Base-by-base conservation (phyloP, 2,329 filamentous ascomycete species). In the Fusarium anthophilum region DNA sequence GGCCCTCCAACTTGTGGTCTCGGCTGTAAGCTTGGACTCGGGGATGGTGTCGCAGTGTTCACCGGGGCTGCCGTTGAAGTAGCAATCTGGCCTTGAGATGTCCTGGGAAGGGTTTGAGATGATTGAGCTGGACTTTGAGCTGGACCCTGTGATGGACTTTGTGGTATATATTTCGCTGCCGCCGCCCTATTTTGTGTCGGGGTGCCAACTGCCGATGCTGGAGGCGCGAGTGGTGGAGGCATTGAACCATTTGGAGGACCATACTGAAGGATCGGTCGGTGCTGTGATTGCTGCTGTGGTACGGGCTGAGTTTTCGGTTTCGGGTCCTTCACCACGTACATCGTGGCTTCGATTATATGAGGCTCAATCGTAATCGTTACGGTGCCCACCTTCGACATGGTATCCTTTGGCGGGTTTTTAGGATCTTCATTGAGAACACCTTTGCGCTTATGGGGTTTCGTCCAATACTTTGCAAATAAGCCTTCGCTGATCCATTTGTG, bases 361-460 rank as follows among this genome's bases (percentile, higher is more conserved):
- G 94, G 94, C 81, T 95, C 94, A 68, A 95, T 90, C 28, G 90
- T 92, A 70, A 97, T 90, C 39, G 91, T 91, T 70, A 93, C 91
- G 75, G 89, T 89, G 75, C 94, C 94, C 28, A 94, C 88, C 81
- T 91, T 93, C 73, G 88, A 86, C 91, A 94, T 94, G 70, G 88
- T 91, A 51, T 94, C 89, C 81, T 93, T 91, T 70, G 91, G 83
- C 5, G 91, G 91, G 76, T 93, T 93, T 75, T 91, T 90, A 11
- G 88, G 85, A 58, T 91, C 89, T 76, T 92, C 91, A 62, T 88
- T 87, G 30, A 90, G 81, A 6, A 89, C 88, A 48, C 91, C 90
- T 80, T 92, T 93, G 71, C 89, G 89, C 82, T 92, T 93, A 64
- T 83, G 81, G 7, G 92, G 92, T 79, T 94, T 94, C 14, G 91